Conservation (phyloP, 192 early-diverging fungal species). For the Rhizophagus sp. region DNA sequence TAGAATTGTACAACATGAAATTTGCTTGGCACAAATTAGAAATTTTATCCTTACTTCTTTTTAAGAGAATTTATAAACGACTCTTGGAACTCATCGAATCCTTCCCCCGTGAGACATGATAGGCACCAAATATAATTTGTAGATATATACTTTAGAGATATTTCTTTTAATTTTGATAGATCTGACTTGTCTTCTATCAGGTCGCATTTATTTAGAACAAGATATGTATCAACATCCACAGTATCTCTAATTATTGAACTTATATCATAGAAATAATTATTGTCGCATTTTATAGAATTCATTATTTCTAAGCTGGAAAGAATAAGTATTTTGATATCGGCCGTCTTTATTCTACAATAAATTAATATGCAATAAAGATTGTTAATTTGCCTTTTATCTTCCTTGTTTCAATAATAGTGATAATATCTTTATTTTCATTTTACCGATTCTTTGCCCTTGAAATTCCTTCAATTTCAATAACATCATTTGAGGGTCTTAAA, state of each 20-base stretch:
- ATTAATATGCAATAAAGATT: constrained; percentile 1
- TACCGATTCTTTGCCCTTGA: constrained; percentile 56
- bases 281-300: background rate
- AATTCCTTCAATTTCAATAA: constrained; percentile 71
- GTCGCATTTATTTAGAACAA: constrained; percentile 70
- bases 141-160: background rate
- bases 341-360: constrained; percentile 37
- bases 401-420: background rate
- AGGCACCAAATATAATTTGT: constrained; percentile 44
- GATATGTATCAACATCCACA: constrained; percentile 55
- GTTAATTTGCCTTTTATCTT: background rate
- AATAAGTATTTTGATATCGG: constrained; percentile 72
- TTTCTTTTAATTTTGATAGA: background rate
- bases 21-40: background rate
- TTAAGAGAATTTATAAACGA: constrained; percentile 45
- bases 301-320: constrained; percentile 45
- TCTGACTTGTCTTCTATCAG: constrained; percentile 10
- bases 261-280: background rate
- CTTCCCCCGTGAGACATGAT: constrained; percentile 52
- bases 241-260: constrained; percentile 41
- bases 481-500: constrained; percentile 57
- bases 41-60: constrained; percentile 37
- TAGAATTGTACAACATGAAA: background rate
- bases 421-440: background rate
- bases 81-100: constrained; percentile 46